Percentiles rank a stretch among this genome's conserved stretches.
phyloP scores from a whole-genome alignment of 768 basidiomycete species.

The Mycena rosella region DNA sequence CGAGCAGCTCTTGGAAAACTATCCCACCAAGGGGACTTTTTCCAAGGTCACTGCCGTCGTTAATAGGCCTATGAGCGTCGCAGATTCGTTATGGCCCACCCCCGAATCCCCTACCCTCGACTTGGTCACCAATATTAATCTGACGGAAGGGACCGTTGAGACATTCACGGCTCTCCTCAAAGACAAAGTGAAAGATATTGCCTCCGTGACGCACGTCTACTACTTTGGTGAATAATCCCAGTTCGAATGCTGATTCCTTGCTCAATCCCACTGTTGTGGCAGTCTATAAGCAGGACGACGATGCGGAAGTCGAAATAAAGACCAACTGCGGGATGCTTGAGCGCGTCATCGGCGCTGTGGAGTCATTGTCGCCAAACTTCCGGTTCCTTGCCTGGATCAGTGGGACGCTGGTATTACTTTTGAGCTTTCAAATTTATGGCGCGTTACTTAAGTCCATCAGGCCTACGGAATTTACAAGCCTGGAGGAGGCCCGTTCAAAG shows the following conservation, averaged over 20 bases:
- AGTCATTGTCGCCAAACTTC: slow-evolving; percentile 23
- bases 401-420: slow-evolving; percentile 23
- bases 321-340: slow-evolving; percentile 29
- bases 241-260: neutral
- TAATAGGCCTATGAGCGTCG: slow-evolving; percentile 26
- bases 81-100: slow-evolving; percentile 28
- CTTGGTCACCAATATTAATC: slow-evolving; percentile 22
- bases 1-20: slow-evolving; percentile 30
- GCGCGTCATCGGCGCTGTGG: slow-evolving; percentile 29
- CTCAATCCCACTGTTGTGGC: neutral
- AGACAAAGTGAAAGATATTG: slow-evolving; percentile 17
- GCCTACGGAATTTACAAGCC: slow-evolving; percentile 32
- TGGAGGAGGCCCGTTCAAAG: slow-evolving; percentile 25
- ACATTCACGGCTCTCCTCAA: slow-evolving; percentile 19
- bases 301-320: slow-evolving; percentile 19
- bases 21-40: slow-evolving; percentile 26
- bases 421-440: too few relatives aligned
- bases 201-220: slow-evolving; percentile 29
- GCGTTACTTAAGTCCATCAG: neutral
- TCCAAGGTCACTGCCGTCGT: slow-evolving; percentile 31
- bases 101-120: slow-evolving; percentile 18
- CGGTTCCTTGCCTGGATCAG: slow-evolving; percentile 24
- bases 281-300: slow-evolving; percentile 30
- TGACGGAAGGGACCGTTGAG: slow-evolving; percentile 21
- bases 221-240: slow-evolving; percentile 24